Evolutionary conservation across 495 filamentous ascomycete genomes (phyloP), one percentile per base, ranked within the genome.

Genomic region (Penicillium simplicissimum): DNA sequence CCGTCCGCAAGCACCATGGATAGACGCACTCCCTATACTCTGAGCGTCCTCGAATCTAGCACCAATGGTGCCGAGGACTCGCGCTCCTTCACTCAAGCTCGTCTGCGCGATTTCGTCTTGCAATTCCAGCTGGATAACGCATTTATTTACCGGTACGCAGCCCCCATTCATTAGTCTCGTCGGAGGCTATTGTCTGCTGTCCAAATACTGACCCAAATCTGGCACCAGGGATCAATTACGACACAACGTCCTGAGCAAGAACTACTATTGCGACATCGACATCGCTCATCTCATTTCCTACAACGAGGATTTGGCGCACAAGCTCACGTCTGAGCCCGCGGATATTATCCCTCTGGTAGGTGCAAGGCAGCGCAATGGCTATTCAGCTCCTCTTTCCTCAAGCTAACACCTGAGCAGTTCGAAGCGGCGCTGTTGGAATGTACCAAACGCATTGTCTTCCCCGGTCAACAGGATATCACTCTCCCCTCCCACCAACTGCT

Each of bases 241-340:
- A 62, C 93, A 97, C 69, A 98, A 99, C 79, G 93, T 93, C 34
- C 84, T 99, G 0, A 85, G 96, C 13, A 96, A 96, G 72, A 90
- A 94, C 68, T 97, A 93, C 76, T 96, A 88, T 77, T 97, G 95
- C 78, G 95, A 99, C 74, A 88, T 99, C 64, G 94, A 99, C 74
- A 91, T 99, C 65, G 90, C 90, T 37, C 96, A 99, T 73, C 79
- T 99, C 40, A 96, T 97, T 73, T 95, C 90, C 54, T 98, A 93
- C 79, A 96, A 97, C 66, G 96, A 98, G 74, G 93, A 97, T 70
- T 83, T 99, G 58, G 96, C 94, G 37, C 90, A 97, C 75, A 88
- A 89, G 70, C 84, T 99, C 55, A 90, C 89, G 17, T 93, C 88
- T 33, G 93, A 98, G 70, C 96, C 96, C 3, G 89, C 87, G 47